Evolutionary conservation across 495 filamentous ascomycete genomes (phyloP).

Genomic region (Penicillium bialowiezense): DNA sequence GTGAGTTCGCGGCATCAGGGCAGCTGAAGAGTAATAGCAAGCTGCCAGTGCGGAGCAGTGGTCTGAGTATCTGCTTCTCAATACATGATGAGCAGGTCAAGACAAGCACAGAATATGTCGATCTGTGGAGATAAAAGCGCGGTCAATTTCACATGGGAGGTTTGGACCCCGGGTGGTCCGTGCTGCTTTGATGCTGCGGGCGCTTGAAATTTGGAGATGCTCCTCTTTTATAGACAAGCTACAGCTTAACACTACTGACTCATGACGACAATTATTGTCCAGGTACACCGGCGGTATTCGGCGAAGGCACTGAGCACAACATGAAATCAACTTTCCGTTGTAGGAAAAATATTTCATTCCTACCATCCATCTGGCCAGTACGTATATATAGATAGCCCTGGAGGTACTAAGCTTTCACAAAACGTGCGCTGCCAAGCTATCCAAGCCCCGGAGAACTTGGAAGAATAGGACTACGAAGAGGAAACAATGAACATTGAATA

Average conservation of each 20-base stretch:
- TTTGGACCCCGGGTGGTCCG: conserved; percentile 2
- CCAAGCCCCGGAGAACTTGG: too few relatives aligned
- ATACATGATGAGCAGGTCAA: neutral
- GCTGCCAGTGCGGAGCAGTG: neutral
- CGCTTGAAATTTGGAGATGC: neutral
- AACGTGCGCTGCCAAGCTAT: too few relatives aligned
- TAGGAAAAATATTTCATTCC: too few relatives aligned
- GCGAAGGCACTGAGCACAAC: too few relatives aligned
- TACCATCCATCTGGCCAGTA: too few relatives aligned
- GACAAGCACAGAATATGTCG: conserved; percentile 4
- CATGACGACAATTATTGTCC: too few relatives aligned
- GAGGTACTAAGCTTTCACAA: too few relatives aligned
- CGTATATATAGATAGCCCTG: too few relatives aligned
- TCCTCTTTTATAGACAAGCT: too few relatives aligned
- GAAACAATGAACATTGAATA: conserved; percentile 2
- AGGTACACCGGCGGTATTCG: too few relatives aligned
- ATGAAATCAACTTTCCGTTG: too few relatives aligned
- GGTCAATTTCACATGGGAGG: neutral
- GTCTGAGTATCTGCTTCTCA: neutral
- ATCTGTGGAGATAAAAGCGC: conserved; percentile 9
- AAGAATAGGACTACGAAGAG: neutral
- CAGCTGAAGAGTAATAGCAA: neutral
- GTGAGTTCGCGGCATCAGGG: conserved; percentile 4
- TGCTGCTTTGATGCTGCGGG: neutral
- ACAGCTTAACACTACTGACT: too few relatives aligned